A percentile compares a stretch with the other conserved stretches of the same genome.
phyloP scores from a whole-genome alignment of 805 yeast species.

The Metschnikowia matae region DNA sequence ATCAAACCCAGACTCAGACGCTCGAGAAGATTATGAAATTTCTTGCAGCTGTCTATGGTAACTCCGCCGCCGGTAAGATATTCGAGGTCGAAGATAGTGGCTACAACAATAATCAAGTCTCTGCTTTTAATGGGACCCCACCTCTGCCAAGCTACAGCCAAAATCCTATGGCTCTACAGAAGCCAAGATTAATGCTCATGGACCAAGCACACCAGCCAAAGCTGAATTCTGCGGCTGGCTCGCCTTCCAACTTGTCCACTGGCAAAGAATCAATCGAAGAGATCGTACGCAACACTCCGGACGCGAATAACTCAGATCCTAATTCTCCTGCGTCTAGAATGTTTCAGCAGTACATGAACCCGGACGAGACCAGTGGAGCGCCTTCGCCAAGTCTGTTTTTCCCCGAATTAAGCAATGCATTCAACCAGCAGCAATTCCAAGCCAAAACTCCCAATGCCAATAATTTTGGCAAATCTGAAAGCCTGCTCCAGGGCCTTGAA shows the following conservation, averaged over 20 bases:
- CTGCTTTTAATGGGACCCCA: slow-evolving; percentile 16
- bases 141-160: slow-evolving; percentile 9
- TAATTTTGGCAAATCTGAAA: background rate
- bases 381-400: slow-evolving; percentile 33
- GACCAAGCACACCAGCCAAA: slow-evolving; percentile 29
- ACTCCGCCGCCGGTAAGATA: slow-evolving; percentile 46
- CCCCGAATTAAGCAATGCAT: slow-evolving; percentile 27
- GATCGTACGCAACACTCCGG: slow-evolving; percentile 13
- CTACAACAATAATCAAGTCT: slow-evolving; percentile 20
- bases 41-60: slow-evolving; percentile 76
- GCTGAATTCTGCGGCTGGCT: background rate
- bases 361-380: slow-evolving; percentile 18
- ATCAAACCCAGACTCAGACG: slow-evolving; percentile 81
- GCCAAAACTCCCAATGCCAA: background rate
- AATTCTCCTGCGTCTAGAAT: slow-evolving; percentile 24
- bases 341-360: slow-evolving; percentile 30
- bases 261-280: slow-evolving; percentile 17
- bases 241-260: slow-evolving; percentile 12
- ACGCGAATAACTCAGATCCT: slow-evolving; percentile 7
- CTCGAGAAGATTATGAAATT: slow-evolving; percentile 84
- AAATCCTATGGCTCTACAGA: slow-evolving; percentile 8
- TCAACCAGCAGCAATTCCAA: slow-evolving; percentile 2
- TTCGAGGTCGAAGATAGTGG: slow-evolving; percentile 29
- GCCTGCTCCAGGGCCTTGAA: slow-evolving; percentile 35
- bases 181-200: slow-evolving; percentile 40